Evolutionary conservation across 495 filamentous ascomycete species (phyloP).

Genomic region (Parmelia sp.): DNA sequence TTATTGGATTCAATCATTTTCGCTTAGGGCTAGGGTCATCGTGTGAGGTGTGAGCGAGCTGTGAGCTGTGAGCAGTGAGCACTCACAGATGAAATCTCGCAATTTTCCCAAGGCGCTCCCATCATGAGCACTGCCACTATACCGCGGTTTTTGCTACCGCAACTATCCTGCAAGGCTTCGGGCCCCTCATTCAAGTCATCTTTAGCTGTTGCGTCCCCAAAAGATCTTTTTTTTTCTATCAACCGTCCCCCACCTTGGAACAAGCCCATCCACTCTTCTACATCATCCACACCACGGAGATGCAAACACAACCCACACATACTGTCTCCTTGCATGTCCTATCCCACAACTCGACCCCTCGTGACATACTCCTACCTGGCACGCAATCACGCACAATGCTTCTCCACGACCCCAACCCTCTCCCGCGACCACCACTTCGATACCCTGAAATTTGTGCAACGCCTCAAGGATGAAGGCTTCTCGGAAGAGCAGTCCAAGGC

Average conservation of each 20-base stretch:
- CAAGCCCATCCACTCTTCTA: conserved; percentile 1
- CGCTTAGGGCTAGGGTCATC: no score
- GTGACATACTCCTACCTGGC: background rate
- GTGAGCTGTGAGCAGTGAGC: no score
- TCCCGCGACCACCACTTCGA: conserved; percentile 91
- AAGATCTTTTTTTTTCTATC: background rate
- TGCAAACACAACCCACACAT: background rate
- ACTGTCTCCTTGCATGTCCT: background rate
- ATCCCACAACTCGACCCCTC: background rate
- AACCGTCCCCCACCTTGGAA: background rate
- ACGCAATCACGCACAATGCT: conserved; percentile 31
- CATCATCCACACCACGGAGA: conserved; percentile 10
- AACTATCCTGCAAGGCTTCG: conserved; percentile 21
- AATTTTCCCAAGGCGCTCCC: background rate
- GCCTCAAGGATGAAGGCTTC: conserved; percentile 84
- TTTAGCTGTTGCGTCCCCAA: background rate
- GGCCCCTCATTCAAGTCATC: background rate
- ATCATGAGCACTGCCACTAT: conserved; percentile 17
- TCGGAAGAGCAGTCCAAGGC: conserved; percentile 91
- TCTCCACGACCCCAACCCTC: conserved; percentile 59
- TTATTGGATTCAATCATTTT: no score
- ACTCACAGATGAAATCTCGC: no score
- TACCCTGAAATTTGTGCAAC: conserved; percentile 92
- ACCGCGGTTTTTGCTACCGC: conserved; percentile 26
- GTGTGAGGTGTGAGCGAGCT: no score